Conservation (phyloP, 768 basidiomycete genomes). For the Xerocomellus intermedius region DNA sequence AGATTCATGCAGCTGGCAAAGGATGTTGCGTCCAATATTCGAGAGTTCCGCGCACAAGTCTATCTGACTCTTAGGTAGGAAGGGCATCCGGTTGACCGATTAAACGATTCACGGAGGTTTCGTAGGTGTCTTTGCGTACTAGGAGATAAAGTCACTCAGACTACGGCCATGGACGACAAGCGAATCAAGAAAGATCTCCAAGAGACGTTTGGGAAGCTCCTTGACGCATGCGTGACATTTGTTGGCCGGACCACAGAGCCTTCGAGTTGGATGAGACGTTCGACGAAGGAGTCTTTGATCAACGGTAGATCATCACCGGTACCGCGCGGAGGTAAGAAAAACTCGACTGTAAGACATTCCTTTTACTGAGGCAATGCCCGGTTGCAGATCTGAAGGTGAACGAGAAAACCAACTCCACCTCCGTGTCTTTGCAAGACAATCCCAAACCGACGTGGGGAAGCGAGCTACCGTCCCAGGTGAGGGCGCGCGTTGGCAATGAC, state of each 20-base stretch:
- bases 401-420: slow-evolving; percentile 55
- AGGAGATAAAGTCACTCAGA: slow-evolving; percentile 83
- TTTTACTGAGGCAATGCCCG: slow-evolving; percentile 2
- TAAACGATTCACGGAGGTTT: slow-evolving; percentile 8
- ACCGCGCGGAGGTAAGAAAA: slow-evolving; percentile 48
- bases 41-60: slow-evolving; percentile 68
- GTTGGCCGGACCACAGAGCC: slow-evolving; percentile 73
- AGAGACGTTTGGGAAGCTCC: slow-evolving; percentile 83
- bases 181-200: slow-evolving; percentile 87
- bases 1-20: slow-evolving; percentile 75
- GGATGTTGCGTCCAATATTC: slow-evolving; percentile 64
- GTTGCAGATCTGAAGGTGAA: slow-evolving; percentile 47
- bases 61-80: slow-evolving; percentile 72
- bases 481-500: slow-evolving; percentile 17
- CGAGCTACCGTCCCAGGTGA: slow-evolving; percentile 31
- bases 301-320: slow-evolving; percentile 75
- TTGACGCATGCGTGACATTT: slow-evolving; percentile 75
- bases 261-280: slow-evolving; percentile 76
- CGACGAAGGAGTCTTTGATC: slow-evolving; percentile 58
- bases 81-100: not conserved
- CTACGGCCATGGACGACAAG: slow-evolving; percentile 87
- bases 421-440: slow-evolving; percentile 38
- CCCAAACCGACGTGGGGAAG: slow-evolving; percentile 26
- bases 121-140: slow-evolving; percentile 72
- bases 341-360: not conserved